Evolutionary conservation across 148 eudicot genomes (phyloP).

Genomic region (Drosera capensis): DNA sequence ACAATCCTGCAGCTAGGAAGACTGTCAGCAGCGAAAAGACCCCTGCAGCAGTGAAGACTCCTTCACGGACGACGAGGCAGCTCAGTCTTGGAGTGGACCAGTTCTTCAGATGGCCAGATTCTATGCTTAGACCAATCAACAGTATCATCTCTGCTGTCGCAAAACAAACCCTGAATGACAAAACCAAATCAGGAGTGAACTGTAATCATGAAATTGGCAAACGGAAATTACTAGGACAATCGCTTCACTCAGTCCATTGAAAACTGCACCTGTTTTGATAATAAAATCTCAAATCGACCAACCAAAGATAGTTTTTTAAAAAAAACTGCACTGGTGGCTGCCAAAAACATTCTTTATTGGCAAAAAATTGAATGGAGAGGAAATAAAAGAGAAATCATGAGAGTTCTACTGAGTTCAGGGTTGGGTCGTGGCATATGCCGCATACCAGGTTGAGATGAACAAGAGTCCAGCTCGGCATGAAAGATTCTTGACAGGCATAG

Average conservation of each 20-base stretch:
- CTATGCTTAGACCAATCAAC: slow-evolving; percentile 66
- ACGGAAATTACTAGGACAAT: neutral
- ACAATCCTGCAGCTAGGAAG: slow-evolving; percentile 54
- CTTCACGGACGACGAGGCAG: slow-evolving; percentile 42
- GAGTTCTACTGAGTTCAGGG: too few relatives aligned
- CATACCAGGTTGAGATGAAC: slow-evolving; percentile 80
- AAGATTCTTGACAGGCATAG: slow-evolving; percentile 30
- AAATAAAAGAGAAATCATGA: too few relatives aligned
- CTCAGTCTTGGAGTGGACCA: slow-evolving; percentile 39
- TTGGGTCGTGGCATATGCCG: neutral
- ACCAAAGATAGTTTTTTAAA: too few relatives aligned
- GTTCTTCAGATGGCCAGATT: slow-evolving; percentile 70
- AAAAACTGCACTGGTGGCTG: too few relatives aligned
- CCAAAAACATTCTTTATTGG: too few relatives aligned
- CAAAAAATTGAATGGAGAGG: too few relatives aligned
- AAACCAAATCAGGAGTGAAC: too few relatives aligned
- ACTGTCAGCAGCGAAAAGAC: slow-evolving; percentile 50
- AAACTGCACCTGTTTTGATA: too few relatives aligned
- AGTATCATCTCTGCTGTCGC: slow-evolving; percentile 66
- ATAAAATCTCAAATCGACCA: too few relatives aligned
- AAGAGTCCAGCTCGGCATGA: slow-evolving; percentile 78
- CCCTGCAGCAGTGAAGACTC: slow-evolving; percentile 66
- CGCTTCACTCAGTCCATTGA: neutral
- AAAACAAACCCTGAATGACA: slow-evolving; percentile 41
- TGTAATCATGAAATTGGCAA: neutral